Percentiles rank a stretch among this genome's conserved stretches.
phyloP scores from a whole-genome alignment of 2,329 filamentous ascomycete species.

The Fusarium sp. region DNA sequence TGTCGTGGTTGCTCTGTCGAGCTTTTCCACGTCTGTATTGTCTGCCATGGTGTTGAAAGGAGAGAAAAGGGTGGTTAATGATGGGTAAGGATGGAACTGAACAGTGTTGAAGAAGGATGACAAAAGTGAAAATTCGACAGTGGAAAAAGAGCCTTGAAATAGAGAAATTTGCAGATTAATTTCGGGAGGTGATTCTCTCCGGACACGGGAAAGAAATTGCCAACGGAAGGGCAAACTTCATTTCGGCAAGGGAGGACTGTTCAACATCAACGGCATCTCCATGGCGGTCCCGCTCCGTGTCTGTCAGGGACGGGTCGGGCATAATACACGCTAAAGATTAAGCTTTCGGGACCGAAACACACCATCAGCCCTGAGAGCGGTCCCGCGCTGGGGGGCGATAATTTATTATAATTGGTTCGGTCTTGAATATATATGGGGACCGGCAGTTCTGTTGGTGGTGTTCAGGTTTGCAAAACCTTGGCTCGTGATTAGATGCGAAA shows the following conservation, averaged over 20 bases:
- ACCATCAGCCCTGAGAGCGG: not conserved
- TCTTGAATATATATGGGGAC: not conserved
- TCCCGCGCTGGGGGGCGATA: not conserved
- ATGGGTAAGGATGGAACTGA: not conserved
- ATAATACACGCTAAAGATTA: not conserved
- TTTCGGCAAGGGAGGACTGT: not conserved
- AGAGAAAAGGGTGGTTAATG: not conserved
- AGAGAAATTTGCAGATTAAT: not conserved
- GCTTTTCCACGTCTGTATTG: not conserved
- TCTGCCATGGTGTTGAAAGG: not conserved
- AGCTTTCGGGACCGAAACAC: slow-evolving; percentile 3
- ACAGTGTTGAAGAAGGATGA: not conserved
- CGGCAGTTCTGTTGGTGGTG: not conserved
- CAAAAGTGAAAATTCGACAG: not conserved
- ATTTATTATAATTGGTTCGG: not conserved
- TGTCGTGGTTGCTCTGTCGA: not conserved
- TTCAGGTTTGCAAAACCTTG: not conserved
- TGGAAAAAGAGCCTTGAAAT: not conserved
- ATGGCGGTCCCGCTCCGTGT: not conserved
- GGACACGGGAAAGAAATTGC: not conserved
- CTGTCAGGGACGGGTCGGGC: not conserved
- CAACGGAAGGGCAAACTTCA: not conserved
- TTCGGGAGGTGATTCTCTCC: not conserved
- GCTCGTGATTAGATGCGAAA: not conserved
- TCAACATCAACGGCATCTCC: not conserved